A percentile compares a stretch with the other conserved stretches of the same genome.
These are phyloP conservation scores for Psidium guajava DNA, from an alignment of 345 rosid species.

Conservation along the genomic window DNA sequence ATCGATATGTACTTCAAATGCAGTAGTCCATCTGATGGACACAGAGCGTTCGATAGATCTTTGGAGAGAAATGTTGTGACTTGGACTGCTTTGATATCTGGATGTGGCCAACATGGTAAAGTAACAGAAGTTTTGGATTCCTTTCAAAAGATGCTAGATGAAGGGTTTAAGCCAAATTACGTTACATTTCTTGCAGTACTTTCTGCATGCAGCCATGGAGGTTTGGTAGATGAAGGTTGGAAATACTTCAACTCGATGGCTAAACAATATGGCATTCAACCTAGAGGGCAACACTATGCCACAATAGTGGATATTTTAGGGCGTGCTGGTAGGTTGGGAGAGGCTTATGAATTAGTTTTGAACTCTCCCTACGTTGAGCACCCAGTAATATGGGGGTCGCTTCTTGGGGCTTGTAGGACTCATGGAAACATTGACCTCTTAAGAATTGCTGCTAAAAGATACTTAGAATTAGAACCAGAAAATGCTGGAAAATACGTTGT, in stretches of 20 bases:
- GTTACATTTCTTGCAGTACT: conserved; percentile 61
- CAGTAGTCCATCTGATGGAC: conserved; percentile 44
- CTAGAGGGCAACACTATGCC: conserved; percentile 55
- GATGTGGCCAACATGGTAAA: conserved; percentile 58
- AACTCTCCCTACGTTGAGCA: conserved; percentile 45
- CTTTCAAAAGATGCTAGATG: conserved; percentile 46
- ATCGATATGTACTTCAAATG: conserved; percentile 75
- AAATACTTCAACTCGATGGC: conserved; percentile 39
- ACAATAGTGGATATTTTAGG: conserved; percentile 62
- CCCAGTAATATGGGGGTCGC: conserved; percentile 59
- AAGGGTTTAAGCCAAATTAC: conserved; percentile 46
- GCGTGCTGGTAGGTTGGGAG: conserved; percentile 56
- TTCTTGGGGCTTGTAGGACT: conserved; percentile 59
- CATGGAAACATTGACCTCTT: conserved; percentile 45
- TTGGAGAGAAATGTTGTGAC: conserved; percentile 37
- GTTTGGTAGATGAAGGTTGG: conserved; percentile 51
- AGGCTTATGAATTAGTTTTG: conserved; percentile 49
- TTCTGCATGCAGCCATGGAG: conserved; percentile 70
- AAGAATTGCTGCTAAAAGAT: conserved; percentile 40
- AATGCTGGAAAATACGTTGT: conserved; percentile 67
- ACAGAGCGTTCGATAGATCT: conserved; percentile 26
- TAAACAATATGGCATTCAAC: conserved; percentile 44
- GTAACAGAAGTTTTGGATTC: conserved; percentile 50
- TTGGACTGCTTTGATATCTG: conserved; percentile 66
- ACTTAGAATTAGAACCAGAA: conserved; percentile 41